Evolutionary conservation across 176 grass and related monocot genomes (phyloP).

Genomic region (Oryza meridionalis): DNA sequence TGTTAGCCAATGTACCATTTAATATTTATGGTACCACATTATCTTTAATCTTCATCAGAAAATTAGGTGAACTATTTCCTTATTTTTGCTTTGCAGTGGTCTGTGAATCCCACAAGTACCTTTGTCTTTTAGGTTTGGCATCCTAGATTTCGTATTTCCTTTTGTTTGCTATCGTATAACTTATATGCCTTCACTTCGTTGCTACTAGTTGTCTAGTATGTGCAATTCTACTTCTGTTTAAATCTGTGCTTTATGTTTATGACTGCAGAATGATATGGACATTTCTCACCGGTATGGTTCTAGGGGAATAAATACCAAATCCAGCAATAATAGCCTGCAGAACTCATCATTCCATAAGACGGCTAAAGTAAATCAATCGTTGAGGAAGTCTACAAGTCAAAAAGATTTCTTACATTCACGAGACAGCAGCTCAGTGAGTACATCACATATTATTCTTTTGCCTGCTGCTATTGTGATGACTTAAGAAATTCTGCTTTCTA

Average conservation of each 20-base stretch:
- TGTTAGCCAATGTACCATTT: background rate
- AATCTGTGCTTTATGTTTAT: constrained; percentile 33
- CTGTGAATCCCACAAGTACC: background rate
- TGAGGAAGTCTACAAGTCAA: constrained; percentile 73
- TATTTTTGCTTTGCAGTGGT: constrained; percentile 12
- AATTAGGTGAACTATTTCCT: background rate
- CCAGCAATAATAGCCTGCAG: constrained; percentile 35
- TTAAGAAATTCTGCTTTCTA: background rate
- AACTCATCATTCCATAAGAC: constrained; percentile 59
- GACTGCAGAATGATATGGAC: constrained; percentile 63
- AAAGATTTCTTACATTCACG: constrained; percentile 71
- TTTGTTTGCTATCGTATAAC: background rate
- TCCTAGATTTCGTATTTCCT: background rate
- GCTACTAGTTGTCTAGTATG: background rate
- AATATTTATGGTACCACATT: background rate
- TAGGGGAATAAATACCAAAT: constrained; percentile 43
- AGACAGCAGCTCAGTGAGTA: constrained; percentile 79
- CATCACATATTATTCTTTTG: constrained; percentile 6
- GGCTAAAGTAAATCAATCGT: constrained; percentile 51
- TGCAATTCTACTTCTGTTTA: constrained; percentile 15
- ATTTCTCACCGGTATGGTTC: constrained; percentile 49
- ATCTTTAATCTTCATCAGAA: background rate
- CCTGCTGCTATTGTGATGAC: background rate
- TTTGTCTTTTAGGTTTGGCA: background rate
- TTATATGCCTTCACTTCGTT: background rate